phyloP scores from a whole-genome alignment of 352 stramenopile genomes.

The Phytophthora nicotianae region DNA sequence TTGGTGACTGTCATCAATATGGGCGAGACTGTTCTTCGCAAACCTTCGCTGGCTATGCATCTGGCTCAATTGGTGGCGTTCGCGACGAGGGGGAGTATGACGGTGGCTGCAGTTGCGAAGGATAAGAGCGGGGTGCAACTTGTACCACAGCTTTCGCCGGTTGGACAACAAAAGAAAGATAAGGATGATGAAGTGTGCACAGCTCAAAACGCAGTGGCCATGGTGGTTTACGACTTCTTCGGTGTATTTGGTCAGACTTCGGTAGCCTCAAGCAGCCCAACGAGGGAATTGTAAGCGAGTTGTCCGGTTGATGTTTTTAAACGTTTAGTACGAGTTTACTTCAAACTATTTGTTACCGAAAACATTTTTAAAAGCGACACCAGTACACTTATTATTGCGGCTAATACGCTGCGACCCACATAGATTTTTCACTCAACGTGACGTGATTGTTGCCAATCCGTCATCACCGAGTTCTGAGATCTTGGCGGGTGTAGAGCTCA shows the following conservation, averaged over 20 bases:
- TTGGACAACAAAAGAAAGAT: not conserved
- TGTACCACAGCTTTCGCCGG: constrained; percentile 4
- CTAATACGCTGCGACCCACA: too few relatives aligned
- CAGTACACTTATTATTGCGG: too few relatives aligned
- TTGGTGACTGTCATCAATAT: constrained; percentile 17
- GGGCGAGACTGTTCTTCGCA: constrained; percentile 21
- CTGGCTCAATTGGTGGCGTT: constrained; percentile 18
- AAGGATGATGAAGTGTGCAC: constrained; percentile 4
- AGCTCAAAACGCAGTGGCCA: constrained; percentile 11
- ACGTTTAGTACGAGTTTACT: not conserved
- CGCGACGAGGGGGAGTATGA: constrained; percentile 3
- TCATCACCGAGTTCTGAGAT: not conserved
- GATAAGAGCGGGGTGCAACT: constrained; percentile 11
- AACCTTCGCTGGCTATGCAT: constrained; percentile 19
- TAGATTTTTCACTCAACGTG: not conserved
- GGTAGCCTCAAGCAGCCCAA: not conserved
- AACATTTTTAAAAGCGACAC: not conserved
- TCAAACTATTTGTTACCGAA: not conserved
- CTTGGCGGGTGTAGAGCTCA: too few relatives aligned
- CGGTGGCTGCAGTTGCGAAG: constrained; percentile 2
- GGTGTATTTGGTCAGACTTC: not conserved
- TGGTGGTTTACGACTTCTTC: constrained; percentile 31
- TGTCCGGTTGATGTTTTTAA: not conserved
- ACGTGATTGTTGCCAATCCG: not conserved
- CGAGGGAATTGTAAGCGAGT: constrained; percentile 10